Conservation (phyloP, 352 stramenopile species). For the Paralagenidium karlingii region DNA sequence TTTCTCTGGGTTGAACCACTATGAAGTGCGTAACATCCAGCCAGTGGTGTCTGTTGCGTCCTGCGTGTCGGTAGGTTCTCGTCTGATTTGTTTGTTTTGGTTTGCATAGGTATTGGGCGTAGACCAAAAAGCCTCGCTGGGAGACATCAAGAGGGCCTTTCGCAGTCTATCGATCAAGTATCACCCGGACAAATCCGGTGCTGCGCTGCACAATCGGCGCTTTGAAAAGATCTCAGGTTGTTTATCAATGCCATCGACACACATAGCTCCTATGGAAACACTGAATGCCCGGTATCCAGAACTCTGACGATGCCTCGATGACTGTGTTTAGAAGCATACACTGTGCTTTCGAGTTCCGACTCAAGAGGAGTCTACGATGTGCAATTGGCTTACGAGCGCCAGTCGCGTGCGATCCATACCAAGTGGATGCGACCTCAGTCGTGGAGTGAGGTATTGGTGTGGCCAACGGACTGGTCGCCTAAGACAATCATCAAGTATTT, state of each 20-base stretch:
- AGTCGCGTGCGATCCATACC: constrained; percentile 4
- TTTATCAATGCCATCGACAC: not conserved
- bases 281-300: too few relatives aligned
- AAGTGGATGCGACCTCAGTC: not conserved
- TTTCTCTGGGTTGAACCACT: constrained; percentile 21
- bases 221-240: constrained; percentile 25
- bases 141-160: constrained; percentile 46
- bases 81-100: not conserved
- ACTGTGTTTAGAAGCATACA: constrained; percentile 14
- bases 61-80: not conserved
- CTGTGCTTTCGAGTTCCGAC: constrained; percentile 12
- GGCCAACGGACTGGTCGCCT: too few relatives aligned
- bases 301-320: too few relatives aligned
- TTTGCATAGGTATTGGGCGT: constrained; percentile 13
- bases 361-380: constrained; percentile 12
- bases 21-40: constrained; percentile 17
- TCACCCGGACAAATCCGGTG: constrained; percentile 53
- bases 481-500: too few relatives aligned
- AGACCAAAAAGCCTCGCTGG: constrained; percentile 5
- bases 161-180: constrained; percentile 55
- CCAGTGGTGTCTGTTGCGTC: not conserved
- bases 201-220: constrained; percentile 13
- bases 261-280: not conserved
- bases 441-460: constrained; percentile 10
- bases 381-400: constrained; percentile 4